Conservation (phyloP, 2,329 filamentous ascomycete species). For the Fusarium goolgardi region DNA sequence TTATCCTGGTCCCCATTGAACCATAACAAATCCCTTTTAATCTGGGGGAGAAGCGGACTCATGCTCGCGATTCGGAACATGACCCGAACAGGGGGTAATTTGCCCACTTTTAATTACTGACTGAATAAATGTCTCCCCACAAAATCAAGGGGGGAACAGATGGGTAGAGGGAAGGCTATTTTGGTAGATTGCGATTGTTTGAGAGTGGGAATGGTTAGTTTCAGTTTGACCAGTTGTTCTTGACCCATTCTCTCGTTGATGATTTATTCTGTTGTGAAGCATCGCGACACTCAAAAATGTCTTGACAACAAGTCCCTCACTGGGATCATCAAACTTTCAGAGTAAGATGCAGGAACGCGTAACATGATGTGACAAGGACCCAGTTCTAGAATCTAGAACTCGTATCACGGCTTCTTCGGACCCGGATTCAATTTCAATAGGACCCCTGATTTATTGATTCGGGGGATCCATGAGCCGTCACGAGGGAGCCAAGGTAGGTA, state of each 20-base stretch:
- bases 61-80: constrained; percentile 2
- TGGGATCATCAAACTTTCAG: constrained; percentile 2
- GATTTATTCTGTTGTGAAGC: neutral
- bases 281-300: neutral
- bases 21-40: constrained; percentile 17
- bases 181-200: constrained; percentile 26
- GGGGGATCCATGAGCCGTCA: constrained; percentile 11
- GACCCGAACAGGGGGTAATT: constrained; percentile 12
- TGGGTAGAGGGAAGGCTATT: neutral
- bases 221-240: constrained; percentile 12
- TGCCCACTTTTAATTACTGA: constrained; percentile 42
- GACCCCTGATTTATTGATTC: constrained; percentile 15
- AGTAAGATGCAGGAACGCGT: constrained; percentile 19
- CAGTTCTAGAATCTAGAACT: constrained; percentile 23
- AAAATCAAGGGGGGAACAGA: constrained; percentile 32
- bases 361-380: constrained; percentile 24
- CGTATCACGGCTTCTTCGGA: constrained; percentile 18
- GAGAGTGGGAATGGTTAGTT: constrained; percentile 35
- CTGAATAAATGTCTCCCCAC: constrained; percentile 29
- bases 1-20: constrained; percentile 18
- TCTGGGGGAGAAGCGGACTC: constrained; percentile 21
- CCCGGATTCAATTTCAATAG: constrained; percentile 26
- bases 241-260: neutral
- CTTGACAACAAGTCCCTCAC: neutral
- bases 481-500: constrained; percentile 6